phyloP scores from a whole-genome alignment of 257 asterid genomes.

The Penstemon barbatus region DNA sequence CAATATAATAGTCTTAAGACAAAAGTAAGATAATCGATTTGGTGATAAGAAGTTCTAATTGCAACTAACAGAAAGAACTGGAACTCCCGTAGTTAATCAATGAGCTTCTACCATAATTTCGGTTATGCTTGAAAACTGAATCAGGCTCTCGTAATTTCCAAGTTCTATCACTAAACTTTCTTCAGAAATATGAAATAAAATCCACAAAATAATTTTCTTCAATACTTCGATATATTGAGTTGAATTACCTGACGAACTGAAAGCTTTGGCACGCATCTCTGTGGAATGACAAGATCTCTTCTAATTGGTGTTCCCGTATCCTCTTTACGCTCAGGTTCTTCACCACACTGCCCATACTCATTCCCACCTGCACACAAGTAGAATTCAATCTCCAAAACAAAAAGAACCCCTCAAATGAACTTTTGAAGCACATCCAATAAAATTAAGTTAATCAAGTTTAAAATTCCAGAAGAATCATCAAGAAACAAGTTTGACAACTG shows the following conservation, averaged over 20 bases:
- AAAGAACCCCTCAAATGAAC: not conserved
- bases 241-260: constrained; percentile 85
- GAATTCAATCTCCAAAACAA: constrained; percentile 21
- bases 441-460: constrained; percentile 20
- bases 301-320: constrained; percentile 81
- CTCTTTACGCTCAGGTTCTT: constrained; percentile 95
- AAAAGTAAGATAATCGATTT: not conserved
- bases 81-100: not conserved
- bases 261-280: constrained; percentile 85
- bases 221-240: constrained; percentile 19
- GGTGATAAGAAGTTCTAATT: constrained; percentile 3
- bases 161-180: constrained; percentile 16
- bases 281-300: constrained; percentile 92
- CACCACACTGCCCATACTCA: constrained; percentile 99
- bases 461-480: constrained; percentile 9
- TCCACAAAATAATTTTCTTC: constrained; percentile 1
- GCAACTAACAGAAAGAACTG: not conserved
- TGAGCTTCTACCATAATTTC: constrained; percentile 6
- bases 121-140: constrained; percentile 5
- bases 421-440: constrained; percentile 6
- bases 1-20: no score
- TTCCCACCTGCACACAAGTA: constrained; percentile 75
- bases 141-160: constrained; percentile 1
- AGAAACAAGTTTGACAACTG: constrained; percentile 7
- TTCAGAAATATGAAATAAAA: not conserved